Base-by-base conservation (phyloP, 257 asterid species). In the Solanum chilense region DNA sequence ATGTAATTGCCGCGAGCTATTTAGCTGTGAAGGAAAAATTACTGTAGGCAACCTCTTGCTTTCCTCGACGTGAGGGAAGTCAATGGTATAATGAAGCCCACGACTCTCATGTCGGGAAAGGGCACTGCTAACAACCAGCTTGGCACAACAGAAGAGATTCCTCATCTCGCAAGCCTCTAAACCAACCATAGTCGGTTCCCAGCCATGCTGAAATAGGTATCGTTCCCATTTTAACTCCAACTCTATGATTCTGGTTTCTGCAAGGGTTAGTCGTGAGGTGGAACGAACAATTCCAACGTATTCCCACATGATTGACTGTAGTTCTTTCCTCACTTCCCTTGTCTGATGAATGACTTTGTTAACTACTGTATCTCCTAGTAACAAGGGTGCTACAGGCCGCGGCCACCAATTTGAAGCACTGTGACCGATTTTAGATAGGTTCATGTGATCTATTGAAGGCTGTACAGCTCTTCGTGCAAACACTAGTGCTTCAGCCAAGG, bases 131-230 rank as follows among this genome's bases (percentile, higher is more conserved):
- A 95, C 96, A 9, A 97, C 99, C 84, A 96, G 89, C 83, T 96
- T 96, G 20, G 99, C 99, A 74, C 99, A 97, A 82, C 99, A 97
- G 71, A 97, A 96, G 76, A 96, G 89, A 89, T 97, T 96, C 85
- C 99, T 92, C 99, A 96, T 97, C 89, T 96, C 99, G 35, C 99
- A 96, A 31, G 96, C 96, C 91, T 97, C 98, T 6, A 93, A 78
- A 9, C 97, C 98, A 20, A 95, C 99, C 99, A 96, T 96, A 12
- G 96, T 97, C 3, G 97, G 94, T 76, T 93, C 98, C 99, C 99
- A 97, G 3, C 99, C 99, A 13, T 91, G 91, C 91, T 96, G 98
- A 87, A 96, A 97, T n/a, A 97, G 69, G 81, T 93, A 92, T 0
- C 97, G 80, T 84, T 96, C 99, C 99, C 99, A 97, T 85, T 96